These are phyloP conservation scores for Elasticomyces elasticus DNA, from an alignment of 495 filamentous ascomycete genomes.

Conservation along the genomic window DNA sequence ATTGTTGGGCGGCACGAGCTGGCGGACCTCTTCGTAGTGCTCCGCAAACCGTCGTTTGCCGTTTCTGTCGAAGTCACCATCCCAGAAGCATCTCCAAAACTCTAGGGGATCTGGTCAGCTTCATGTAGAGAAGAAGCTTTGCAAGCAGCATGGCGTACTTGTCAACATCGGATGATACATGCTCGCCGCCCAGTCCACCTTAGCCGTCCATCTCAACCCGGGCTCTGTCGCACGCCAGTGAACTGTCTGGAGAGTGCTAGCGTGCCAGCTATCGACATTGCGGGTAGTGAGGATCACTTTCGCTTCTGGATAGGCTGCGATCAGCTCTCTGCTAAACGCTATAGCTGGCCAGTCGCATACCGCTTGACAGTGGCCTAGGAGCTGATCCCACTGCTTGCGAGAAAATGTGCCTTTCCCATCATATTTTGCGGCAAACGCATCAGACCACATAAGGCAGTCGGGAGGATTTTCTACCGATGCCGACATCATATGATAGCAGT, in stretches of 20 bases:
- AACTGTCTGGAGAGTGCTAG: constrained; percentile 34
- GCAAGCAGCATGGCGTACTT: constrained; percentile 7
- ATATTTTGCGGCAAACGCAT: constrained; percentile 55
- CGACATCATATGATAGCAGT: constrained; percentile 60
- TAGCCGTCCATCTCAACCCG: constrained; percentile 23
- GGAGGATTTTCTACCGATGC: constrained; percentile 50
- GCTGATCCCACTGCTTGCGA: constrained; percentile 56
- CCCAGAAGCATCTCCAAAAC: constrained; percentile 29
- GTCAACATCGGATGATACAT: constrained; percentile 29
- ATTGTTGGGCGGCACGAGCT: constrained; percentile 36
- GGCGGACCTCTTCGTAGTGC: constrained; percentile 26
- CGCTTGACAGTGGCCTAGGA: constrained; percentile 56
- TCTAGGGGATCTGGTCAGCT: constrained; percentile 2
- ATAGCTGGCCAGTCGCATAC: constrained; percentile 58
- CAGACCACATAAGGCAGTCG: constrained; percentile 53
- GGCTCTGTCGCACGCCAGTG: constrained; percentile 29
- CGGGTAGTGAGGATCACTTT: constrained; percentile 56
- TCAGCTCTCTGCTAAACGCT: constrained; percentile 56
- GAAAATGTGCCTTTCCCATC: constrained; percentile 50
- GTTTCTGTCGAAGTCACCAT: constrained; percentile 29
- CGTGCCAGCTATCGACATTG: constrained; percentile 51
- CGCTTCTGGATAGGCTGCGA: constrained; percentile 59
- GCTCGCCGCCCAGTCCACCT: constrained; percentile 27
- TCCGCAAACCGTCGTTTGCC: constrained; percentile 25
- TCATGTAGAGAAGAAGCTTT: neutral